A percentile compares a stretch with the other conserved stretches of the same genome.
Evolutionary conservation across 2,329 filamentous ascomycete genomes (phyloP).

Genomic region (Colletotrichum noveboracense): DNA sequence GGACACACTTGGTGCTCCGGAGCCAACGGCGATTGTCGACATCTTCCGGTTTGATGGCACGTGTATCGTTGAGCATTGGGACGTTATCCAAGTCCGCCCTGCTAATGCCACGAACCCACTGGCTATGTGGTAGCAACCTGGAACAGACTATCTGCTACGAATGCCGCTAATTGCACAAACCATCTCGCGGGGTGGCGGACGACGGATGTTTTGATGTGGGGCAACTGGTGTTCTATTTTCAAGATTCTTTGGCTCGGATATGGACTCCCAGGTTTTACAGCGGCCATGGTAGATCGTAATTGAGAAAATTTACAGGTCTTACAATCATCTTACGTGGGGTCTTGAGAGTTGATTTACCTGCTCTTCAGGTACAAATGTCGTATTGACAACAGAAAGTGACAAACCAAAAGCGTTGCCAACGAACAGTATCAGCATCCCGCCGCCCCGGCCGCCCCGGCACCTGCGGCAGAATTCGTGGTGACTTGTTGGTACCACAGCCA

Average conservation of each 20-base stretch:
- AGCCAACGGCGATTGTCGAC: background rate
- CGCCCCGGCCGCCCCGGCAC: background rate
- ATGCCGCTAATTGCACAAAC: background rate
- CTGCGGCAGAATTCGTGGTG: background rate
- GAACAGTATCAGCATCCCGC: background rate
- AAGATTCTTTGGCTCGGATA: fast-evolving
- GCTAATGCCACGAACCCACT: background rate
- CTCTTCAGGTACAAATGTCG: background rate
- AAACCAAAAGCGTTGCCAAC: background rate
- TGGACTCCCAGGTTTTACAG: background rate
- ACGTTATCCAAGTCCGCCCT: background rate
- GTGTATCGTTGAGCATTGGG: conserved; percentile 19
- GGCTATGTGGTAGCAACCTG: background rate
- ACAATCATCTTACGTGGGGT: fast-evolving
- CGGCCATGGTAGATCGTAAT: fast-evolving
- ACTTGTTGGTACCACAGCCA: conserved; percentile 4
- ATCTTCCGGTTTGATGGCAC: conserved; percentile 8
- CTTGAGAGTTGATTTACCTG: fast-evolving
- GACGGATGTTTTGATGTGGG: fast-evolving
- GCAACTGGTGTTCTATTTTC: background rate
- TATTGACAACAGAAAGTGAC: fast-evolving
- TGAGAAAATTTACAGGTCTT: background rate
- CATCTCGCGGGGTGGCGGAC: fast-evolving
- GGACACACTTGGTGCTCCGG: background rate
- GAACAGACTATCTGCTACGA: fast-evolving